Evolutionary conservation across 352 stramenopile species (phyloP).

Genomic region (Phytophthora pluvialis): DNA sequence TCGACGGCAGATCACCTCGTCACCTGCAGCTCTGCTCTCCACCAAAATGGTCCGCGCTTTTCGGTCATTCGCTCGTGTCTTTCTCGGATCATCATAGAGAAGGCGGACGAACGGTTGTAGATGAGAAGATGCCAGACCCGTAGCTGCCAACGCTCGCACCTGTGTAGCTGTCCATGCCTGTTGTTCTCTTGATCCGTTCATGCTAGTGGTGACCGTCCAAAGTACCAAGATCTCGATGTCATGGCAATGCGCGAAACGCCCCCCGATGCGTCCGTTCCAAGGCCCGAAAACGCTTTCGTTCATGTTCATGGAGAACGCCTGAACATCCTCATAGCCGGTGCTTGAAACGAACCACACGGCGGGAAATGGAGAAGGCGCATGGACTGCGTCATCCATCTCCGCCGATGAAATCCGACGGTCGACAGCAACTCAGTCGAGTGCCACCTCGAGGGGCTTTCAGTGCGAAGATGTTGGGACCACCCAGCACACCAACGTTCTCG

Average conservation of each 20-base stretch:
- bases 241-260: slow-evolving; percentile 24
- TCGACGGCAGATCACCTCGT: slow-evolving; percentile 23
- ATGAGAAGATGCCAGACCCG: slow-evolving; percentile 55
- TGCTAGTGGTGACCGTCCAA: slow-evolving; percentile 5
- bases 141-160: slow-evolving; percentile 38
- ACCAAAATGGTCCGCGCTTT: slow-evolving; percentile 24
- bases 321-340: neutral
- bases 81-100: slow-evolving; percentile 42
- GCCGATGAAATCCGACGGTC: slow-evolving; percentile 7
- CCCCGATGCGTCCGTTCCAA: slow-evolving; percentile 26
- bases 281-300: neutral
- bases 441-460: slow-evolving; percentile 48
- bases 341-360: slow-evolving; percentile 14
- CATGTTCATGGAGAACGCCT: too few species aligned
- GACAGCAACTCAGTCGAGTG: slow-evolving; percentile 12
- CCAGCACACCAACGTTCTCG: slow-evolving; percentile 26
- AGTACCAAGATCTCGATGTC: slow-evolving; percentile 22
- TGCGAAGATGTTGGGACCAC: slow-evolving; percentile 39
- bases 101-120: slow-evolving; percentile 53
- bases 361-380: slow-evolving; percentile 29
- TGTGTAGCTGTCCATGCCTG: slow-evolving; percentile 38
- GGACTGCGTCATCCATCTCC: slow-evolving; percentile 19
- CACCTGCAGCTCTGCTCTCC: slow-evolving; percentile 14
- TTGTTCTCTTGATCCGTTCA: slow-evolving; percentile 5
- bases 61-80: slow-evolving; percentile 6